phyloP scores from a whole-genome alignment of 768 basidiomycete species.

The Hypholoma sublateritium region DNA sequence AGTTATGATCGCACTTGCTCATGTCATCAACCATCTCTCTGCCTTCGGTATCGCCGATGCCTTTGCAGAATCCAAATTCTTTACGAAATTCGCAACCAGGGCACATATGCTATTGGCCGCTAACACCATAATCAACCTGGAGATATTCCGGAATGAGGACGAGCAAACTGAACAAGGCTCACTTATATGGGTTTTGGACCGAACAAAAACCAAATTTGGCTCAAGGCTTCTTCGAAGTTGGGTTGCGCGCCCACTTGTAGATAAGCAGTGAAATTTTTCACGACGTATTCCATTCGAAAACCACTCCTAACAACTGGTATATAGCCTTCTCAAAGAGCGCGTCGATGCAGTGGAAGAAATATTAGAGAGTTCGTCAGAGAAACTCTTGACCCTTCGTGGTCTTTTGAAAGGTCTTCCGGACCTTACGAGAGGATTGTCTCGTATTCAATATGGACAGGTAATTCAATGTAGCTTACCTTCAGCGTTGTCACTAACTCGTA shows the following conservation, averaged over 20 bases:
- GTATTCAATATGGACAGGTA: slow-evolving; percentile 92
- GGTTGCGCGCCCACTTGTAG: slow-evolving; percentile 83
- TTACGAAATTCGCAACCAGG: slow-evolving; percentile 72
- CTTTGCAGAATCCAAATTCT: slow-evolving; percentile 75
- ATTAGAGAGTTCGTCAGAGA: slow-evolving; percentile 54
- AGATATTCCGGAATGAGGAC: slow-evolving; percentile 91
- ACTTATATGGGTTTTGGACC: slow-evolving; percentile 83
- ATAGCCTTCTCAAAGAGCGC: slow-evolving; percentile 71
- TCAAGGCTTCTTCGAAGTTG: slow-evolving; percentile 79
- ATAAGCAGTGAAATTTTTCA: slow-evolving; percentile 49
- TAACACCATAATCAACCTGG: slow-evolving; percentile 87
- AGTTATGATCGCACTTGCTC: slow-evolving; percentile 72
- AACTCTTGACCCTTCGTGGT: slow-evolving; percentile 65
- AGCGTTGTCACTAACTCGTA: neutral
- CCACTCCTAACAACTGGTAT: neutral
- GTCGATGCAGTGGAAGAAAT: slow-evolving; percentile 88
- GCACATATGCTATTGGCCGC: slow-evolving; percentile 87
- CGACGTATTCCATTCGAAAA: neutral
- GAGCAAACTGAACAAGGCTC: slow-evolving; percentile 74
- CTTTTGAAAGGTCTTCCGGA: slow-evolving; percentile 81
- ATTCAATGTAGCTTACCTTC: slow-evolving; percentile 12
- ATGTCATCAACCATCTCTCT: slow-evolving; percentile 66
- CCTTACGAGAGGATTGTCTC: slow-evolving; percentile 79
- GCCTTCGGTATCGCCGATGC: slow-evolving; percentile 78
- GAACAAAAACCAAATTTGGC: slow-evolving; percentile 88